These are phyloP conservation scores for Triticum dicoccoides DNA, from an alignment of 176 grass and related monocot species.

Conservation along the genomic window DNA sequence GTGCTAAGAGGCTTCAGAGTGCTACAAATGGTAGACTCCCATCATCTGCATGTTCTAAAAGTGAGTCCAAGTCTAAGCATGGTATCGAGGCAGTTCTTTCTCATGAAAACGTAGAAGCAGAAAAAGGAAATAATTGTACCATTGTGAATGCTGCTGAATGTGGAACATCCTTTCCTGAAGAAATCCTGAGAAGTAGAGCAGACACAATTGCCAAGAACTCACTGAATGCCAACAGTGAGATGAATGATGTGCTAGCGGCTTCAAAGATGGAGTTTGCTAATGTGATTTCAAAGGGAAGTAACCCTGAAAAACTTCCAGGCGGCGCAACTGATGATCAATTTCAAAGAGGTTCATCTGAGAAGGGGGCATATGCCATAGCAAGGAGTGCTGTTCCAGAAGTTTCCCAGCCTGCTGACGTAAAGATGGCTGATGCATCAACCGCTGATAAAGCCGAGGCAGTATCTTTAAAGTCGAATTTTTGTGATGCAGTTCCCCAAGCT, in stretches of 20 bases:
- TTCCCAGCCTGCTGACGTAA: slow-evolving; percentile 1
- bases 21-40: background rate
- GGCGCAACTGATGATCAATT: slow-evolving; percentile 7
- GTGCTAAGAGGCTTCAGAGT: slow-evolving; percentile 27
- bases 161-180: background rate
- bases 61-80: background rate
- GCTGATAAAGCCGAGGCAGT: background rate
- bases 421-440: slow-evolving; percentile 4
- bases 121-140: background rate
- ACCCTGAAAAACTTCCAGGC: slow-evolving; percentile 27
- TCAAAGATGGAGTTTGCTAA: slow-evolving; percentile 22
- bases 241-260: background rate
- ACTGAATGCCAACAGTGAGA: background rate
- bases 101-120: slow-evolving; percentile 29
- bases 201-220: background rate
- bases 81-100: slow-evolving; percentile 24
- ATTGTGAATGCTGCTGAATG: slow-evolving; percentile 16
- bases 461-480: slow-evolving; percentile 5
- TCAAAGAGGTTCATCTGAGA: slow-evolving; percentile 8
- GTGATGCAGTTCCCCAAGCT: slow-evolving; percentile 9
- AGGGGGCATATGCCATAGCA: background rate
- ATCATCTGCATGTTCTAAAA: background rate
- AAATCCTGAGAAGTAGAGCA: slow-evolving; percentile 12
- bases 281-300: background rate
- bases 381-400: slow-evolving; percentile 17